These are phyloP conservation scores for Paspalum notatum DNA, from an alignment of 176 grass and related monocot genomes.

Conservation along the genomic window DNA sequence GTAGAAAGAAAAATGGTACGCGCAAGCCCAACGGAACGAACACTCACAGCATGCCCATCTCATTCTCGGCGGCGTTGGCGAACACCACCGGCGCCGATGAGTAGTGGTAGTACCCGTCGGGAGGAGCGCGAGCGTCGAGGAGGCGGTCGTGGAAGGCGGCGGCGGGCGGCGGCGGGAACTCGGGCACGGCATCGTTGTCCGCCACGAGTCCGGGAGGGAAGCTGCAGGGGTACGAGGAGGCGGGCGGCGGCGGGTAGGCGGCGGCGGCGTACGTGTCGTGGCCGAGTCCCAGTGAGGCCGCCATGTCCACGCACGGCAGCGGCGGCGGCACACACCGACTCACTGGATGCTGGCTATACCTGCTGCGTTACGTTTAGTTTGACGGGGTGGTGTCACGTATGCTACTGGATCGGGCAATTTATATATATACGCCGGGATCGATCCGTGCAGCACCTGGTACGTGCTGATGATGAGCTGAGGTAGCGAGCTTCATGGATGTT, in stretches of 20 bases:
- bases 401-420: too few species aligned
- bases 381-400: too few species aligned
- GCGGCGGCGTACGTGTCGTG: constrained; percentile 18
- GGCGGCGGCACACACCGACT: too few species aligned
- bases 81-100: constrained; percentile 10
- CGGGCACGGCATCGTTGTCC: not conserved
- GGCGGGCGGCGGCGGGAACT: not conserved
- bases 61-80: not conserved
- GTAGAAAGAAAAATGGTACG: too few species aligned
- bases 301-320: constrained; percentile 13
- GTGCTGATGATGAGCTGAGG: too few species aligned
- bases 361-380: not conserved
- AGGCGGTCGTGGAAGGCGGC: too few species aligned
- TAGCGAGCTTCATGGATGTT: constrained; percentile 20
- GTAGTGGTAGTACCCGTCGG: not conserved
- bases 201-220: not conserved
- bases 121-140: not conserved
- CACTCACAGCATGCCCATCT: constrained; percentile 12
- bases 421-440: too few species aligned
- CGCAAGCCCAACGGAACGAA: too few species aligned
- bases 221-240: constrained; percentile 5
- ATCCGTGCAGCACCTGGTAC: too few species aligned
- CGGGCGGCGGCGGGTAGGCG: not conserved
- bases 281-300: constrained; percentile 45
- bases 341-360: too few species aligned